Evolutionary conservation across 176 grass and related monocot genomes (phyloP).

Genomic region (Luzula sylvatica): DNA sequence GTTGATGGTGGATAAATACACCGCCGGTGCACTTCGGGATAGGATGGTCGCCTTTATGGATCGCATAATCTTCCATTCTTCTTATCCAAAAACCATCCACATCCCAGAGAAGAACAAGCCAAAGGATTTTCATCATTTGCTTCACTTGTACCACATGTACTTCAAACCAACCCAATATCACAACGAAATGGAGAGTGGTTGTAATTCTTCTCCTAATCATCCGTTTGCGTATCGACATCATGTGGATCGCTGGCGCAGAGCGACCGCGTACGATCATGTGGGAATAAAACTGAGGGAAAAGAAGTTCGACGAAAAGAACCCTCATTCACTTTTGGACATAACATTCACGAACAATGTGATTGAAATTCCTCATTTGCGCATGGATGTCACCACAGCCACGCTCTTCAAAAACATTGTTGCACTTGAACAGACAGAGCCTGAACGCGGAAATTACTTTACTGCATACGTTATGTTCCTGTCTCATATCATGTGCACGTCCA

Average conservation of each 20-base stretch:
- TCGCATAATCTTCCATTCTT: neutral
- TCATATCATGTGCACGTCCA: slow-evolving; percentile 1
- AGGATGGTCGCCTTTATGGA: neutral
- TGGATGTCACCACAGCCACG: slow-evolving; percentile 12
- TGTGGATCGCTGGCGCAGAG: neutral
- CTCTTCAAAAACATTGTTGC: slow-evolving; percentile 20
- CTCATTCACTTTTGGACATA: slow-evolving; percentile 22
- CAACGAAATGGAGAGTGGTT: neutral
- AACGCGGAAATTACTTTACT: slow-evolving; percentile 21
- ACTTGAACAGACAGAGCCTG: slow-evolving; percentile 11
- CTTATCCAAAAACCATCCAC: neutral
- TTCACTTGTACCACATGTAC: too few species aligned
- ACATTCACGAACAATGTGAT: slow-evolving; percentile 12
- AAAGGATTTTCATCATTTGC: slow-evolving; percentile 1
- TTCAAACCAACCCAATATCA: neutral
- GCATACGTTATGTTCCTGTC: slow-evolving; percentile 21
- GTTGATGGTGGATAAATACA: neutral
- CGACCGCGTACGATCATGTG: slow-evolving; percentile 8
- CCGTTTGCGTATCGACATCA: neutral
- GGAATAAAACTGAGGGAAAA: slow-evolving; percentile 11
- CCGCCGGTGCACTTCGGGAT: neutral
- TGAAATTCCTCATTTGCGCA: slow-evolving; percentile 16
- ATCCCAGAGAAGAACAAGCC: neutral
- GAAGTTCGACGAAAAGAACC: neutral
- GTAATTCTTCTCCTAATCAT: too few species aligned